phyloP scores from a whole-genome alignment of 1,139 yeast species.

The Debaryomycetaceae sp. region DNA sequence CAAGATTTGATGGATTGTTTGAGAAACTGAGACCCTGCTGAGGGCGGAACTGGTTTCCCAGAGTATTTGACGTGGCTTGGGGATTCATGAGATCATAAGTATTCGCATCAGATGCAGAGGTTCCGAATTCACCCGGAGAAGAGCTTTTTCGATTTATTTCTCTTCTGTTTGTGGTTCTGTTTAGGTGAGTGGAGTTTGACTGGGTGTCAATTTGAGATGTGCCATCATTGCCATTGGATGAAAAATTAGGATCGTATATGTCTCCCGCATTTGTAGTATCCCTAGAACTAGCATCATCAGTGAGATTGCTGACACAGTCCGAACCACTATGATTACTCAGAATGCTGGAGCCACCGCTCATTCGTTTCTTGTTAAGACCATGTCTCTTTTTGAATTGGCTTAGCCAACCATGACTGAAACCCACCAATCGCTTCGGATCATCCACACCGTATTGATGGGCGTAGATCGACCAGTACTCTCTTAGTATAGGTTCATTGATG shows the following conservation, averaged over 20 bases:
- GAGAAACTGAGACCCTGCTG: slow-evolving; percentile 27
- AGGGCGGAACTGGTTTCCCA: slow-evolving; percentile 28
- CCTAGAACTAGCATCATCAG: neutral
- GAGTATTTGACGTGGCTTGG: slow-evolving; percentile 11
- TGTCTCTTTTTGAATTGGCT: slow-evolving; percentile 58
- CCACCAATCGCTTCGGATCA: slow-evolving; percentile 53
- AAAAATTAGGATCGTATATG: slow-evolving; percentile 8
- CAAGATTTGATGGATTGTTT: slow-evolving; percentile 13
- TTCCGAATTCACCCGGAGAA: slow-evolving; percentile 5
- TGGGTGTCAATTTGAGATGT: slow-evolving; percentile 11
- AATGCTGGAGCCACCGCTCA: slow-evolving; percentile 18
- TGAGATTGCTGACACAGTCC: neutral
- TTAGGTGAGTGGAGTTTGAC: slow-evolving; percentile 8
- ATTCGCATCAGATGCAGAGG: slow-evolving; percentile 8
- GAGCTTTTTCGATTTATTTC: slow-evolving; percentile 3
- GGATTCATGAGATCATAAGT: slow-evolving; percentile 24
- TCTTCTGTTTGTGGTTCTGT: slow-evolving; percentile 3
- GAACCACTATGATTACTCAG: neutral
- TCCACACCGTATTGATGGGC: slow-evolving; percentile 58
- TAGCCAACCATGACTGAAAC: slow-evolving; percentile 62
- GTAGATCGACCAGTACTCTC: slow-evolving; percentile 54
- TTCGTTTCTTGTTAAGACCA: slow-evolving; percentile 43
- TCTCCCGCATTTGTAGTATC: slow-evolving; percentile 2
- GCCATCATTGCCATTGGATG: slow-evolving; percentile 5
- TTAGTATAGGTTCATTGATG: slow-evolving; percentile 50